phyloP scores from a whole-genome alignment of 345 rosid species.

The Geranium brycei region DNA sequence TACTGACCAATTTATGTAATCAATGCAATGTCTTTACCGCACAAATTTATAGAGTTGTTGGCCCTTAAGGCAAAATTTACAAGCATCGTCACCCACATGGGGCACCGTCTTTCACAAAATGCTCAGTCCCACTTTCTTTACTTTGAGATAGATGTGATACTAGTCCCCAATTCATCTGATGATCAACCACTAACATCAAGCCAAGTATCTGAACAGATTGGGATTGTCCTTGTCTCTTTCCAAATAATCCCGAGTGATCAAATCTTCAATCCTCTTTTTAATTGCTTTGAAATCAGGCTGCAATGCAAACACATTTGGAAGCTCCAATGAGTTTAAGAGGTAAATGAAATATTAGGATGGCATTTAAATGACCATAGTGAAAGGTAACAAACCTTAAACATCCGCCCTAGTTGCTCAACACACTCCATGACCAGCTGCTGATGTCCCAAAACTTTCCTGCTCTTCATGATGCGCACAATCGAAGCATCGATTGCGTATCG shows the following conservation, averaged over 20 bases:
- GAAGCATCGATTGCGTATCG: constrained; percentile 95
- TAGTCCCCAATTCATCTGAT: no score
- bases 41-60: no score
- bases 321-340: neutral
- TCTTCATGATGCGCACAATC: constrained; percentile 94
- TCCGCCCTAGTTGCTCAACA: constrained; percentile 83
- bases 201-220: constrained; percentile 65
- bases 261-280: constrained; percentile 88
- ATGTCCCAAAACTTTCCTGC: constrained; percentile 70
- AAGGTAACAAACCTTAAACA: constrained; percentile 62
- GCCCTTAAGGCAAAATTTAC: no score
- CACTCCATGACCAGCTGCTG: constrained; percentile 79
- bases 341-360: no score
- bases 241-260: constrained; percentile 74
- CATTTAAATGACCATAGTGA: no score
- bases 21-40: no score
- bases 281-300: constrained; percentile 97
- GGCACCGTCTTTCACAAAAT: no score
- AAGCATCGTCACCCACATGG: no score
- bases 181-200: constrained; percentile 13
- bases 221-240: constrained; percentile 82
- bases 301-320: constrained; percentile 10
- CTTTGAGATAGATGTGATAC: no score
- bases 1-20: no score
- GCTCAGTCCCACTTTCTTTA: no score